Conservation (phyloP, 2,329 filamentous ascomycete species). For the Colletotrichum magnum region DNA sequence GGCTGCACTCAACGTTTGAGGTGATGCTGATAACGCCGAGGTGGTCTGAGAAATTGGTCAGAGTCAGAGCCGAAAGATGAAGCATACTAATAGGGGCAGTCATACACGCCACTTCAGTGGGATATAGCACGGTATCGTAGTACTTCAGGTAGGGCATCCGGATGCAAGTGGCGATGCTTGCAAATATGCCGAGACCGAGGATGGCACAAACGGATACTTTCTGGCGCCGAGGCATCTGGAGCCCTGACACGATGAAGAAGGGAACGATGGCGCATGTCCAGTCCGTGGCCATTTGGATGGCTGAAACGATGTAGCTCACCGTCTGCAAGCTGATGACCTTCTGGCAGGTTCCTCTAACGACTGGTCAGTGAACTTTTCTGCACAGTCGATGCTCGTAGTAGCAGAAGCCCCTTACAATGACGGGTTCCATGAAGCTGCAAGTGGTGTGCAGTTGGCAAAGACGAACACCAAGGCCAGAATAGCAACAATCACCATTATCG, state of each 20-base stretch:
- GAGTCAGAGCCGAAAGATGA: fast-evolving
- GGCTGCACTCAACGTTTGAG: conserved; percentile 13
- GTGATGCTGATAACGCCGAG: conserved; percentile 24
- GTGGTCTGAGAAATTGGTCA: conserved; percentile 6
- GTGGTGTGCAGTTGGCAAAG: conserved; percentile 43
- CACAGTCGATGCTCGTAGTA: neutral
- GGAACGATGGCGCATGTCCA: conserved; percentile 48
- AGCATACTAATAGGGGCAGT: neutral
- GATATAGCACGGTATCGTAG: conserved; percentile 22
- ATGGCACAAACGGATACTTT: conserved; percentile 41
- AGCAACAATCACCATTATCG: conserved; percentile 34
- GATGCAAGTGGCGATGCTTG: conserved; percentile 19
- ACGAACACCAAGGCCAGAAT: conserved; percentile 39
- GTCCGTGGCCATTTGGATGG: conserved; percentile 45
- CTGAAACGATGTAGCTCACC: conserved; percentile 43
- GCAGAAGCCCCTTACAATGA: conserved; percentile 31
- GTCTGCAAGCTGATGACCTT: conserved; percentile 27
- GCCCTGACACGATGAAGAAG: conserved; percentile 46
- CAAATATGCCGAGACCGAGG: conserved; percentile 19
- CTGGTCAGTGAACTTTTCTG: neutral
- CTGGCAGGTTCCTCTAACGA: conserved; percentile 28
- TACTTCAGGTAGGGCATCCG: conserved; percentile 19
- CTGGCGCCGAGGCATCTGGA: conserved; percentile 46
- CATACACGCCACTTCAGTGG: conserved; percentile 10
- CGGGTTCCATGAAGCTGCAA: conserved; percentile 43